These are phyloP conservation scores for Drechslerella dactyloides DNA, from an alignment of 2,329 filamentous ascomycete genomes.

Conservation along the genomic window DNA sequence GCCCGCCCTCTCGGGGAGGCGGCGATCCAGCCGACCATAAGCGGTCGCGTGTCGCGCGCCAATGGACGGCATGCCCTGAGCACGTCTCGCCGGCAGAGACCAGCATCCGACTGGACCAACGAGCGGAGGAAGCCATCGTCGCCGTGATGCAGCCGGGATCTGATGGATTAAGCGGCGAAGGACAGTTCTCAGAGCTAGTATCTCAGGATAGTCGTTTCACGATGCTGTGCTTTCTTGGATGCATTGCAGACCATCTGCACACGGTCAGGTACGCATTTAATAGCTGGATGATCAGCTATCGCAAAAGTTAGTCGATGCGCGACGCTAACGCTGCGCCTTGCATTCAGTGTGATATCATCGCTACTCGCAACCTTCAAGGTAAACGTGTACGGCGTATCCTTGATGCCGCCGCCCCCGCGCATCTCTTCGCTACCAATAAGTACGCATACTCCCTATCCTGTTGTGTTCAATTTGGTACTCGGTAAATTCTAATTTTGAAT, in stretches of 20 bases:
- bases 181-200: constrained; percentile 51
- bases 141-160: constrained; percentile 51
- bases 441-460: constrained; percentile 24
- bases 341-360: constrained; percentile 40
- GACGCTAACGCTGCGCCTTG: constrained; percentile 1
- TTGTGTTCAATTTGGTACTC: neutral
- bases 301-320: constrained; percentile 16
- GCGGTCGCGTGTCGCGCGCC: constrained; percentile 44
- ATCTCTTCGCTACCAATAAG: constrained; percentile 49
- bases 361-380: constrained; percentile 44
- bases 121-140: constrained; percentile 51
- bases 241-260: constrained; percentile 52
- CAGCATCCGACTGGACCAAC: constrained; percentile 52
- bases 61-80: constrained; percentile 44
- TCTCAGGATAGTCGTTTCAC: constrained; percentile 51
- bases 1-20: constrained; percentile 39
- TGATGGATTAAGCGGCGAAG: constrained; percentile 46
- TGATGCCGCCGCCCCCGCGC: constrained; percentile 35
- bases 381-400: constrained; percentile 43
- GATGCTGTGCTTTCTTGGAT: constrained; percentile 55
- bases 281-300: too few species aligned
- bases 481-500: neutral
- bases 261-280: constrained; percentile 49
- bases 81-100: constrained; percentile 46
- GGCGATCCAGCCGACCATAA: constrained; percentile 37